Conservation (phyloP, 1,284 basidiomycete genomes). For the Sphagnurus paluster region DNA sequence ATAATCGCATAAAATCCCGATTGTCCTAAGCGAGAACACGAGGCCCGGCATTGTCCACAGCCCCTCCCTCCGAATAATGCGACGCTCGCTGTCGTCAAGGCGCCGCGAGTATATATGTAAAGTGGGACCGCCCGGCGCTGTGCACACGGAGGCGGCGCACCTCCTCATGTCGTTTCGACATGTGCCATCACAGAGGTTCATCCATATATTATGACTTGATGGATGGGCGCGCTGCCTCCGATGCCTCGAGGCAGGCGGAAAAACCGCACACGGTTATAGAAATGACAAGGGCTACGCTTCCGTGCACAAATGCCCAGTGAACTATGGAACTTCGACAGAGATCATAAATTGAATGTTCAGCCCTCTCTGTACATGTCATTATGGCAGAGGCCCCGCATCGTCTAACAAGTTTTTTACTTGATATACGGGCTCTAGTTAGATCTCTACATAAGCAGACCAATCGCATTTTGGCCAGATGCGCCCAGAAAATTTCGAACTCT, state of each 20-base stretch:
- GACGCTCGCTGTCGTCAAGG: background rate
- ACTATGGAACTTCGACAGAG: too few relatives aligned
- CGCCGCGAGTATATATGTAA: too few relatives aligned
- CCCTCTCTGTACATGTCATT: too few relatives aligned
- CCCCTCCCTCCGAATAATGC: conserved; percentile 1
- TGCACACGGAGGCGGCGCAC: background rate
- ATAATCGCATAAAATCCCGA: conserved; percentile 19
- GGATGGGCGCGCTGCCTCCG: conserved; percentile 11
- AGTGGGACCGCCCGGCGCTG: too few relatives aligned
- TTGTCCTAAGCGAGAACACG: conserved; percentile 22
- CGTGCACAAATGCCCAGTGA: too few relatives aligned
- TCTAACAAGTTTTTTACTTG: too few relatives aligned
- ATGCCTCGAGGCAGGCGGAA: conserved; percentile 8
- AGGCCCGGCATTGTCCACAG: conserved; percentile 15
- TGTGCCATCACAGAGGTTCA: conserved; percentile 1
- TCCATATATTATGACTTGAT: conserved; percentile 14
- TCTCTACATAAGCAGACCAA: too few relatives aligned
- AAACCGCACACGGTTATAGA: conserved; percentile 13
- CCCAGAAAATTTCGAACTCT: background rate
- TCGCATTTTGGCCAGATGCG: too few relatives aligned
- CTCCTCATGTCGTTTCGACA: background rate
- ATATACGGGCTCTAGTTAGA: too few relatives aligned
- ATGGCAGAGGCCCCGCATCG: too few relatives aligned
- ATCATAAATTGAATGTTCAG: too few relatives aligned
- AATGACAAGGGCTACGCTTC: conserved; percentile 15